phyloP scores from a whole-genome alignment of 306 rosid species.

The Castanea crenata region DNA sequence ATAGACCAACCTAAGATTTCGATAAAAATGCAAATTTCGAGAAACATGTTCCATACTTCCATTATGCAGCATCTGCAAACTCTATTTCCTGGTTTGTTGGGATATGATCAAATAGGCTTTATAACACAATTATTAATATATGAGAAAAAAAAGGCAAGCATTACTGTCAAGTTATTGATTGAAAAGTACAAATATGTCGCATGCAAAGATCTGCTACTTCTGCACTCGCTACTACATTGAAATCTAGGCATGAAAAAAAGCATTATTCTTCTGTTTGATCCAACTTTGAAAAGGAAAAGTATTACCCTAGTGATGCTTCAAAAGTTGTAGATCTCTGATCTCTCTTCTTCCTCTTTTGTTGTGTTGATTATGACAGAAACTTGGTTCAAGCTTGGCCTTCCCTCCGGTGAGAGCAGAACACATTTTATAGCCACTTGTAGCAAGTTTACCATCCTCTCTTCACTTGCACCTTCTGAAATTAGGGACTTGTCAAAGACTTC shows the following conservation, averaged over 20 bases:
- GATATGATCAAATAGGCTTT: background rate
- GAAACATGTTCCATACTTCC: background rate
- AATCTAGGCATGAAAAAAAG: background rate
- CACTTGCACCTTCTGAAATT: constrained; percentile 61
- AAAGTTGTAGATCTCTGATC: constrained; percentile 31
- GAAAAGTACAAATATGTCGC: constrained; percentile 9
- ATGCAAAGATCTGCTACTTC: constrained; percentile 2
- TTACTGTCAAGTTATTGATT: background rate
- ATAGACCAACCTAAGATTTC: background rate
- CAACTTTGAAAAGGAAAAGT: constrained; percentile 1
- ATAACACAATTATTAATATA: background rate
- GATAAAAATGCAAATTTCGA: background rate
- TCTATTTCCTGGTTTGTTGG: too few species aligned
- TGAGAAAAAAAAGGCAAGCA: background rate
- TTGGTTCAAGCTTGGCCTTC: constrained; percentile 73
- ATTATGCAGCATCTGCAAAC: too few species aligned
- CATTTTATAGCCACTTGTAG: constrained; percentile 82
- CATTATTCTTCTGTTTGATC: background rate
- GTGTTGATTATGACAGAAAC: constrained; percentile 60
- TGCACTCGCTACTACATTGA: background rate
- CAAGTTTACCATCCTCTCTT: constrained; percentile 78
- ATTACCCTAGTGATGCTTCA: constrained; percentile 24
- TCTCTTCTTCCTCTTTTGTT: constrained; percentile 77
- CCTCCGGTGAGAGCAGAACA: constrained; percentile 46
- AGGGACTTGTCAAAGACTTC: constrained; percentile 74